Base-by-base conservation (phyloP, 139 green algal genomes). In the Chlorella sp. region DNA sequence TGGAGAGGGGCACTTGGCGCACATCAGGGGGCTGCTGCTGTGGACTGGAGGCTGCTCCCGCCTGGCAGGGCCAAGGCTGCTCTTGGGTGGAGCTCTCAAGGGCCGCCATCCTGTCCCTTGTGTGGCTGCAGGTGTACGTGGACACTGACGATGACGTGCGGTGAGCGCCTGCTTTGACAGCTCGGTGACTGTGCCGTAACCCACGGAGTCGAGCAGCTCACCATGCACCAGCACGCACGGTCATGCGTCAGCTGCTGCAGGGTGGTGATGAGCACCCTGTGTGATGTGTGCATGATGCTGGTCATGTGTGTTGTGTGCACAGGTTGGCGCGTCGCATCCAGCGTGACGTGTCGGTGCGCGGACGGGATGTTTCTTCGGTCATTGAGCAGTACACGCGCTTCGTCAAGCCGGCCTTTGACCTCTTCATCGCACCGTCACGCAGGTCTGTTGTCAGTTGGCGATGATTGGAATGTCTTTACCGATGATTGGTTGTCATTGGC, bases 341-440 rank as follows among this genome's bases (percentile, higher is more conserved):
- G 84, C 77, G 95, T 0, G 95, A 98, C 79, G 93, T 97, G 27
- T 72, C 91, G 32, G 55, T 85, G 29, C 79, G 94, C 2, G 95
- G 94, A 1, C 74, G 95, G 4, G 87, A 93, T 72, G 90, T 98
- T n/a, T n/a, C n/a, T n/a, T n/a, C n/a, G 31, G 93, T 99, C 24
- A 96, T 98, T 74, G 81, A 94, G 75, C 94, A 98, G 83, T 98
- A 97, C 83, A 95, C 91, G 17, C 85, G 63, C 31, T 97, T 96
- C 80, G 93, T 96, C 22, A 98, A 98, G 86, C 94, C 94, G 1
- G 82, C 90, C 1, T 97, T 97, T 72, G 93, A 98, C 78, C 77
- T 85, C 59, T 97, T 88, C 81, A 90, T 97, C 35, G 86, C 83
- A 0, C 94, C 94, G 30, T 80, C 70, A 66, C 72, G 80, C 33